These are phyloP conservation scores for Tetracentron sinense DNA, from an alignment of 164 flowering plant species.

Conservation along the genomic window DNA sequence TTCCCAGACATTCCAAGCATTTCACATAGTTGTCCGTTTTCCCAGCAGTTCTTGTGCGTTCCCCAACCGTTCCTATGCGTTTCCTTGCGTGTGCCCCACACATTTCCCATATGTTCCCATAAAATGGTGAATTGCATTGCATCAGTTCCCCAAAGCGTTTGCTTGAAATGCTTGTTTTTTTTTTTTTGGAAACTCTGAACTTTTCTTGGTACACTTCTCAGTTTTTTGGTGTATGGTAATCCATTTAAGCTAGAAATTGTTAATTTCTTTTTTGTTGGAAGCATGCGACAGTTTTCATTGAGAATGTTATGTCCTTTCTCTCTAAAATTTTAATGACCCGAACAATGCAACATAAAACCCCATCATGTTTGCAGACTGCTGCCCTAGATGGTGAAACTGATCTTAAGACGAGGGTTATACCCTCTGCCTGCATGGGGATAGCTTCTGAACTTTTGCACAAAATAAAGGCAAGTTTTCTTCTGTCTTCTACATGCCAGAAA, in stretches of 20 bases:
- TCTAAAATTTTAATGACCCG: neutral
- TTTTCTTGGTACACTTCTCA: neutral
- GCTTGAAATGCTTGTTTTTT: no score
- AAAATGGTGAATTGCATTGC: neutral
- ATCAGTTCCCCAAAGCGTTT: neutral
- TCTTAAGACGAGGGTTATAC: constrained; percentile 82
- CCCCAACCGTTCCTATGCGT: neutral
- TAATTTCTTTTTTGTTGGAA: neutral
- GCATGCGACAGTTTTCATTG: neutral
- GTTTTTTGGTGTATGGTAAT: neutral
- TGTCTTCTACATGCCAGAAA: constrained; percentile 1
- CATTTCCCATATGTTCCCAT: neutral
- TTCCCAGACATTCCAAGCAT: no score
- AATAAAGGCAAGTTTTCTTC: constrained; percentile 65
- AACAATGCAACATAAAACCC: neutral
- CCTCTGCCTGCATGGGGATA: constrained; percentile 86
- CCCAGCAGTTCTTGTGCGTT: no score
- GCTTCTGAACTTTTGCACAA: constrained; percentile 78
- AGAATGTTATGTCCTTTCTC: neutral
- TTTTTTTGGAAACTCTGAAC: neutral
- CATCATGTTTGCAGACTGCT: constrained; percentile 60
- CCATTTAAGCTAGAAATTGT: neutral
- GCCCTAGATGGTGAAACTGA: constrained; percentile 98
- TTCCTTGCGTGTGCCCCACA: neutral
- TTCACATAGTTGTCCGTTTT: no score